Evolutionary conservation across 169 alveolate species (phyloP), one percentile per base, ranked within the genome.

Genomic region (Plasmodium malariae): DNA sequence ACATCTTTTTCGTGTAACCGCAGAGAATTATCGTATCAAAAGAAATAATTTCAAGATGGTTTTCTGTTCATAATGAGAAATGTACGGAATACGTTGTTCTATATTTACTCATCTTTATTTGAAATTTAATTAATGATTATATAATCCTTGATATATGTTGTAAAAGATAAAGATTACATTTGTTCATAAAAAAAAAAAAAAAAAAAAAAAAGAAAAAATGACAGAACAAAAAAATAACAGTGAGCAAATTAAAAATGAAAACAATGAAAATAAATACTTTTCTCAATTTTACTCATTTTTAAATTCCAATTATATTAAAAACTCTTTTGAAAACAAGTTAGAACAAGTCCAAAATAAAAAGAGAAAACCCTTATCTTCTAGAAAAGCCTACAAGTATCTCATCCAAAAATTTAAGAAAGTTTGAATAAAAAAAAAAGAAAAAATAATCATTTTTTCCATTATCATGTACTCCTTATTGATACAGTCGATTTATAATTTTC

Each of bases 281-380:
- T 83, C 91, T 26, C 91, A 83, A 51, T 34, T 83, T 9, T 83
- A 83, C 49, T 83, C 91, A 21, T 83, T 83, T 70, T 71, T 83
- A 67, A 83, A 83, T 68, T 54, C 91, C 30, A 83, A 63, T 83
- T 83, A 83, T 67, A 67, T 83, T 19, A 83, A 49, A 83, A 67
- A 34, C 36, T 45, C 83, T 21, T 67, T 67, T 67, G 69, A 67
- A 67, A 83, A 5, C 21, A 67, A 83, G 45, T 19, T 43, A n/a
- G 91, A 83, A 83, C 2, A 65, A 67, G 83, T 5, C 51, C 72
- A 49, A 19, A 65, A 67, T 55, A 65, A 65, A 36, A 65, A 49
- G 48, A 80, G 45, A 68, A 83, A 71, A 51, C 57, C 45, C 36
- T 48, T 83, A 60, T 83, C 91, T 19, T 67, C 73, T 49, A 55